phyloP scores from a whole-genome alignment of 768 basidiomycete genomes.

The Dentipellis fragilis region DNA sequence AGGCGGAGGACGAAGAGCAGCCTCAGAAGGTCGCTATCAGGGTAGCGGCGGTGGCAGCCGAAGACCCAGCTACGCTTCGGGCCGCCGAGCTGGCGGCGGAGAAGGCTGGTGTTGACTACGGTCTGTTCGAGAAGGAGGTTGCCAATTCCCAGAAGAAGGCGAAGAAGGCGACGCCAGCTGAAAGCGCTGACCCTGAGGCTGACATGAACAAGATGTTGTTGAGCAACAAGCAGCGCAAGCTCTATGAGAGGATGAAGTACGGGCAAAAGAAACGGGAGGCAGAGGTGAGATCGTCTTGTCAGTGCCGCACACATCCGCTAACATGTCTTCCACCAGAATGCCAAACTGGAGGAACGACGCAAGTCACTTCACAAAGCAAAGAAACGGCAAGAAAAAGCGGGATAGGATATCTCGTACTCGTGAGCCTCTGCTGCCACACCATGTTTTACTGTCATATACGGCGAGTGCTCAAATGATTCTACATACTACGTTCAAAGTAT shows the following conservation, averaged over 20 bases:
- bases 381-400: slow-evolving; percentile 27
- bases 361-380: slow-evolving; percentile 44
- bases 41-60: slow-evolving; percentile 26
- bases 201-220: slow-evolving; percentile 98
- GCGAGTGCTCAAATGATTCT: too few species aligned
- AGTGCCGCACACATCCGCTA: background rate
- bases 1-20: slow-evolving; percentile 15
- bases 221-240: slow-evolving; percentile 88
- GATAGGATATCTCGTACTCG: background rate
- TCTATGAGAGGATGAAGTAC: slow-evolving; percentile 91
- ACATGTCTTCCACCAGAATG: slow-evolving; percentile 36
- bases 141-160: slow-evolving; percentile 42
- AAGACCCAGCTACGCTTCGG: slow-evolving; percentile 62
- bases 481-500: too few species aligned
- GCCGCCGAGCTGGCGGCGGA: slow-evolving; percentile 92
- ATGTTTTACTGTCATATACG: background rate
- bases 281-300: slow-evolving; percentile 50
- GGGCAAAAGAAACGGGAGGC: slow-evolving; percentile 64
- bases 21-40: slow-evolving; percentile 23
- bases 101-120: slow-evolving; percentile 72
- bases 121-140: slow-evolving; percentile 68
- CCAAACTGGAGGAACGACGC: slow-evolving; percentile 49
- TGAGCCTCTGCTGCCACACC: background rate
- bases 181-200: slow-evolving; percentile 35
- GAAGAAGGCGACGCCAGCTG: slow-evolving; percentile 21